Evolutionary conservation across 1,284 basidiomycete species (phyloP).

Genomic region (Omphalotus olearius): DNA sequence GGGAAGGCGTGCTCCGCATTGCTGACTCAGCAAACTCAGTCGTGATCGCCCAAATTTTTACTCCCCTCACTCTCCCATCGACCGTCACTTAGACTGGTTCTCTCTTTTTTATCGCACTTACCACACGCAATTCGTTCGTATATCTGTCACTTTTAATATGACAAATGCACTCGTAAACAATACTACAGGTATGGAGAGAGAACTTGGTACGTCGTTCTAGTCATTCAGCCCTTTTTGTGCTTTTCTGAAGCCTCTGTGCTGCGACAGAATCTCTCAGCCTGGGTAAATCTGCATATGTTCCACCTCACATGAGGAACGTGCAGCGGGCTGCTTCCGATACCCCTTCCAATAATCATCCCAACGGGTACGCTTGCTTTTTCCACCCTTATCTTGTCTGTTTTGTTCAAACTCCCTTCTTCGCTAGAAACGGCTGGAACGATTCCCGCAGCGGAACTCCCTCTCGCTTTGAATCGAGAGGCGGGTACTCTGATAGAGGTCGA

Average conservation of each 20-base stretch:
- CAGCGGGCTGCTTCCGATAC: slow-evolving; percentile 72
- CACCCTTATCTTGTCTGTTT: slow-evolving; percentile 16
- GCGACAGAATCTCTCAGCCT: slow-evolving; percentile 60
- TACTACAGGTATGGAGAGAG: slow-evolving; percentile 73
- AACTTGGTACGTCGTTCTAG: slow-evolving; percentile 62
- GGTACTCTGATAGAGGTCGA: slow-evolving; percentile 41
- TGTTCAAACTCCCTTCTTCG: slow-evolving; percentile 7
- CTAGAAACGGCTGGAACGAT: slow-evolving; percentile 70
- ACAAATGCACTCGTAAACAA: slow-evolving; percentile 85
- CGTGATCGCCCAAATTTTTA: slow-evolving; percentile 1
- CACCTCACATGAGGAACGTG: slow-evolving; percentile 83
- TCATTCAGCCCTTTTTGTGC: slow-evolving; percentile 15
- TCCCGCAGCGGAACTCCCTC: slow-evolving; percentile 54
- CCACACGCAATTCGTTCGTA: slow-evolving; percentile 16
- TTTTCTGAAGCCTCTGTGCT: slow-evolving; percentile 13
- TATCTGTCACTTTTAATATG: slow-evolving; percentile 57
- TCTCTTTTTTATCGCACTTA: slow-evolving; percentile 1
- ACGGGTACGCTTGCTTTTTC: slow-evolving; percentile 46
- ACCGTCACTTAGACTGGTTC: slow-evolving; percentile 16
- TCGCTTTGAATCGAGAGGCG: slow-evolving; percentile 28
- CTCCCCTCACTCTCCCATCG: slow-evolving; percentile 3
- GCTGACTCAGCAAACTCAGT: background rate
- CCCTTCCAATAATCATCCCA: slow-evolving; percentile 29
- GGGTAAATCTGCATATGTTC: slow-evolving; percentile 88
- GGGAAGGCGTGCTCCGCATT: too few relatives aligned